Conservation (phyloP, 257 asterid genomes). For the Solanum rostratum region DNA sequence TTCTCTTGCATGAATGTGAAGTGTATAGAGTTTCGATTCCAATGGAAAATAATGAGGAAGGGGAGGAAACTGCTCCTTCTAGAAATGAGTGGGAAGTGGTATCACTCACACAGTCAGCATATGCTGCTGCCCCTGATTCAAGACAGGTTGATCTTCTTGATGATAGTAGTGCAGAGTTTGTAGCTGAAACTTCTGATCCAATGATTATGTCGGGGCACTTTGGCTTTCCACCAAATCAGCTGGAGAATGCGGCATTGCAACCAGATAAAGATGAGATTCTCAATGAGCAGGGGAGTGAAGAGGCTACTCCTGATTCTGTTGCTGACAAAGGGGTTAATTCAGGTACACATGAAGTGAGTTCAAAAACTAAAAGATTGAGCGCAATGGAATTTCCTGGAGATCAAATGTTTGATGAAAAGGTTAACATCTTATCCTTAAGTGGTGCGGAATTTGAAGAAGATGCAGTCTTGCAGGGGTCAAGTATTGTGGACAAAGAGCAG, state of each 20-base stretch:
- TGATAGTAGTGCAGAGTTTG: constrained; percentile 15
- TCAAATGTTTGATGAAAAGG: constrained; percentile 26
- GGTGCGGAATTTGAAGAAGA: constrained; percentile 29
- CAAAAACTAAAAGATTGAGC: constrained; percentile 25
- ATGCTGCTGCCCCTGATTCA: constrained; percentile 49
- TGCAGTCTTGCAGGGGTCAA: constrained; percentile 15
- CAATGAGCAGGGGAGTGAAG: constrained; percentile 12
- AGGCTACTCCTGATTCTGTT: constrained; percentile 9
- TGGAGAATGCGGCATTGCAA: constrained; percentile 31
- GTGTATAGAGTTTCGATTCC: not conserved
- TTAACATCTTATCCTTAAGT: constrained; percentile 13
- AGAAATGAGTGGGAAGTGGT: constrained; percentile 62
- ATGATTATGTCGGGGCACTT: constrained; percentile 72
- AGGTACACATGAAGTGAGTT: constrained; percentile 13
- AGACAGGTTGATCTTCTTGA: constrained; percentile 11
- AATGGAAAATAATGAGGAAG: constrained; percentile 26
- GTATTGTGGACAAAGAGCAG: constrained; percentile 35
- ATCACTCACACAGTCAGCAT: constrained; percentile 41
- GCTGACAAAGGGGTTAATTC: constrained; percentile 23
- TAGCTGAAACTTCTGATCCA: constrained; percentile 46
- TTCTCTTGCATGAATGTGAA: not conserved
- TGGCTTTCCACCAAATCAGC: constrained; percentile 51
- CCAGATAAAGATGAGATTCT: constrained; percentile 19
- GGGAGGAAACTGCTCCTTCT: constrained; percentile 21
- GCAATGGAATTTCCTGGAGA: constrained; percentile 30